phyloP scores from a whole-genome alignment of 2,329 filamentous ascomycete species.

The Teratosphaeria destructans region DNA sequence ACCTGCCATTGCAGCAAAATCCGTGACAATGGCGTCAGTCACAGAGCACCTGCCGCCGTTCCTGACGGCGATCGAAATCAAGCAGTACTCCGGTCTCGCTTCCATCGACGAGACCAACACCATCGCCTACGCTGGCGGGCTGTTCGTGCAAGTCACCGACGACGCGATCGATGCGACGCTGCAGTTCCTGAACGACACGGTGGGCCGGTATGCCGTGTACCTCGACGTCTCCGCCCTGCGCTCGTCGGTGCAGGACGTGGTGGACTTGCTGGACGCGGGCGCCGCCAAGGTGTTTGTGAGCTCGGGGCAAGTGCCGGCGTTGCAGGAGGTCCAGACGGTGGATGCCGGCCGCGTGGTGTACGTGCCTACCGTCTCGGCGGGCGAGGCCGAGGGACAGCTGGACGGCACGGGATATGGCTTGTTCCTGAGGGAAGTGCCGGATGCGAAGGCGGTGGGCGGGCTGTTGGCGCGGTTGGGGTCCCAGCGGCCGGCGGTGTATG shows the following conservation, averaged over 20 bases:
- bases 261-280: conserved; percentile 74
- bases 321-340: conserved; percentile 43
- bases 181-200: conserved; percentile 46
- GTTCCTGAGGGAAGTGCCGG: conserved; percentile 30
- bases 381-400: conserved; percentile 32
- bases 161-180: conserved; percentile 35
- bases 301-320: conserved; percentile 52
- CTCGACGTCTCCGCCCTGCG: conserved; percentile 65
- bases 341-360: conserved; percentile 49
- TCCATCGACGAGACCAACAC: conserved; percentile 37
- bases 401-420: conserved; percentile 36
- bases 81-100: conserved; percentile 23
- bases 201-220: conserved; percentile 51
- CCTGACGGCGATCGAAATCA: conserved; percentile 40
- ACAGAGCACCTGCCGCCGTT: conserved; percentile 28
- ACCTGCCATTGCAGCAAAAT: not conserved
- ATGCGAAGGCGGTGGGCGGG: conserved; percentile 33
- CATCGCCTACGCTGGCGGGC: conserved; percentile 49
- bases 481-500: conserved; percentile 40
- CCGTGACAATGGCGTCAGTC: not conserved
- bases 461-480: conserved; percentile 42
- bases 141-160: conserved; percentile 44
- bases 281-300: conserved; percentile 76
- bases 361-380: conserved; percentile 32
- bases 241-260: conserved; percentile 56